Evolutionary conservation across 2,329 filamentous ascomycete species (phyloP).

Genomic region (Exophiala alcalophila): DNA sequence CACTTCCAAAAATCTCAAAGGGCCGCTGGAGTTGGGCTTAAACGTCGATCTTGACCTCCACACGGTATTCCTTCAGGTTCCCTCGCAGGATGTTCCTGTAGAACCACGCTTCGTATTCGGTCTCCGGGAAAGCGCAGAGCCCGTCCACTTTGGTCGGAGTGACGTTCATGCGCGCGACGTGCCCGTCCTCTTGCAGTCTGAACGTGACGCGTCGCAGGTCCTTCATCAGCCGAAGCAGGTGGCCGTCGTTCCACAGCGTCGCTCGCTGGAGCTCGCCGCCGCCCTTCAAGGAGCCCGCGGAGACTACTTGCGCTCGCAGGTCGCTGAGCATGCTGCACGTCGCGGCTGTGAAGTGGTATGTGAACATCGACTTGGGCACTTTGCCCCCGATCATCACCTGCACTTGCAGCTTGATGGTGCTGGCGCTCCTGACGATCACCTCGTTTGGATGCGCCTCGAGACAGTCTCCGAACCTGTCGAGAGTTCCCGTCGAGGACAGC

Average conservation of each 20-base stretch:
- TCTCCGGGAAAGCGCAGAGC: slow-evolving; percentile 2
- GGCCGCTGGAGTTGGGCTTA: no score
- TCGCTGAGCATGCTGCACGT: slow-evolving; percentile 3
- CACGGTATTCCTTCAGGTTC: slow-evolving; percentile 4
- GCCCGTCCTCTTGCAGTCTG: slow-evolving; percentile 18
- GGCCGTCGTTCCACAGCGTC: not conserved
- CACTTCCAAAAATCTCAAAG: no score
- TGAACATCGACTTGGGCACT: slow-evolving; percentile 1
- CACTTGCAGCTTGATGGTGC: slow-evolving; percentile 4
- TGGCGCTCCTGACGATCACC: not conserved
- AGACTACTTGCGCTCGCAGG: not conserved
- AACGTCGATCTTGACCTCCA: slow-evolving; percentile 12
- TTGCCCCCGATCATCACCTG: slow-evolving; percentile 2
- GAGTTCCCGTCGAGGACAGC: no score
- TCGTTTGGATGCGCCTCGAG: not conserved
- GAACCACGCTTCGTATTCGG: slow-evolving; percentile 17
- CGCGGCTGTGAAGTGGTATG: not conserved
- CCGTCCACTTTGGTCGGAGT: slow-evolving; percentile 10
- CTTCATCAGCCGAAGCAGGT: not conserved
- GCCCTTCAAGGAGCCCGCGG: no score
- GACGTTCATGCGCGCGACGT: slow-evolving; percentile 14
- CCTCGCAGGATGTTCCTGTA: slow-evolving; percentile 15
- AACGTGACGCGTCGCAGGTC: slow-evolving; percentile 10
- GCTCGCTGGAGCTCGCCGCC: slow-evolving; percentile 1
- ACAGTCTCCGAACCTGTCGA: no score